Base-by-base conservation (phyloP, 2,329 filamentous ascomycete genomes). In the Pyrenophora graminea region DNA sequence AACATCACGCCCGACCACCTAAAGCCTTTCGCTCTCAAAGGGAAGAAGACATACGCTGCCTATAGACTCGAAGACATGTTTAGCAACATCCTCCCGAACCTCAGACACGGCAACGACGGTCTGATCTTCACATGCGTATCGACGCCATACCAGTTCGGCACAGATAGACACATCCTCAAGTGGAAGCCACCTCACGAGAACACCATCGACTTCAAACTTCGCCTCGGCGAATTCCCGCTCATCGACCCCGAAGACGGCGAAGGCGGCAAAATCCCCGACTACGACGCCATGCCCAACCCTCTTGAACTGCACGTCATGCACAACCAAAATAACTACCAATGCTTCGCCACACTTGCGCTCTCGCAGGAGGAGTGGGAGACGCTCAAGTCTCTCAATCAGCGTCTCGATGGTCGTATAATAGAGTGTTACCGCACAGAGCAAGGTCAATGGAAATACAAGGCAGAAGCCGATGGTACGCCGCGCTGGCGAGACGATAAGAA, bases 171-270 rank as follows among this genome's bases (percentile, higher is more conserved):
- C 71, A 99, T 97, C 57, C 79, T 99, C 33, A 99, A 99, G 74
- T 99, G 94, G 94, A 99, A 99, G 76, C 91, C 93, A 0, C 90
- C 91, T 3, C 82, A 90, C 59, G 94, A 99, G 73, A 99, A 99
- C 77, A 96, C 91, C 0, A 85, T 99, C 62, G 94, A 99, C 72
- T 97, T 96, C 72, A 84, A 88, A 36, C 81, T 97, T 63, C 84
- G 83, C 44, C 81, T 99, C 37, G 77, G 74, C 46, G 80, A 82
- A 10, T 97, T 97, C 66, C 88, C 89, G 0, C 68, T 79, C 0
- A 79, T 88, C n/a, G 82, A 89, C 52, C 87, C 88, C 1, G 83
- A 87, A 32, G 70, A 94, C 62, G 82, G 84, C 39, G 83, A 84
- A 30, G 87, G 89, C 15, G 87, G 86, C 15, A 73, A 83, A 31